phyloP scores from a whole-genome alignment of 169 alveolate genomes.

The Theileria annulata region DNA sequence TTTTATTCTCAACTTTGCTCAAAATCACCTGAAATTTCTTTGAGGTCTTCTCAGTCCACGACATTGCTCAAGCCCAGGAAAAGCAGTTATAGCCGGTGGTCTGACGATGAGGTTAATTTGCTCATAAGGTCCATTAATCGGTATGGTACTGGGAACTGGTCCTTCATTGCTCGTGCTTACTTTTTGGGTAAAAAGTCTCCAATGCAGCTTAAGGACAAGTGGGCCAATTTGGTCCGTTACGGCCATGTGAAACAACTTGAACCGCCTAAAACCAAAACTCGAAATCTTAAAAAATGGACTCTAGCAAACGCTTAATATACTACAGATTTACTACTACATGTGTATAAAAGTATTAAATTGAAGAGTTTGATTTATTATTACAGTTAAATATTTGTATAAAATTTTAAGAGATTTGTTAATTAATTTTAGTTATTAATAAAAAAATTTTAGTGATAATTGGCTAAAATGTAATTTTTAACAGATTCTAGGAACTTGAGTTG shows the following conservation, averaged over 20 bases:
- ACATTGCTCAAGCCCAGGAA: too few relatives aligned
- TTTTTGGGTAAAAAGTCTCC: conserved; percentile 49
- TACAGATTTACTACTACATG: not conserved
- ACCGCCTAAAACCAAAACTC: not conserved
- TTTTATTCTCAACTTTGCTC: not conserved
- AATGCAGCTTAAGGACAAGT: conserved; percentile 63
- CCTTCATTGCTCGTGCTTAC: conserved; percentile 28
- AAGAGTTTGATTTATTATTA: too few relatives aligned
- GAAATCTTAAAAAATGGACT: conserved; percentile 12
- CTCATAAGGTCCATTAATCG: conserved; percentile 47
- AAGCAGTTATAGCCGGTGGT: conserved; percentile 29
- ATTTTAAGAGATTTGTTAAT: too few relatives aligned
- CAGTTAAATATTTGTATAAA: too few relatives aligned
- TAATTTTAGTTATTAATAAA: too few relatives aligned
- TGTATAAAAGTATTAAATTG: too few relatives aligned
- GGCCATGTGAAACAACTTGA: conserved; percentile 30
- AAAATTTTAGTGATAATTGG: too few relatives aligned
- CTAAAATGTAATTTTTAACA: conserved; percentile 25
- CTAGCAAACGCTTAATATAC: not conserved
- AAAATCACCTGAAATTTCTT: not conserved
- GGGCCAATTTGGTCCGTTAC: conserved; percentile 57
- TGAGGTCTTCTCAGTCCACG: too few relatives aligned
- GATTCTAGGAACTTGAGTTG: conserved; percentile 54
- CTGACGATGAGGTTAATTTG: conserved; percentile 27
- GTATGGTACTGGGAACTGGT: conserved; percentile 62